Evolutionary conservation across 495 filamentous ascomycete genomes (phyloP).

Genomic region (Talaromyces borbonicus): DNA sequence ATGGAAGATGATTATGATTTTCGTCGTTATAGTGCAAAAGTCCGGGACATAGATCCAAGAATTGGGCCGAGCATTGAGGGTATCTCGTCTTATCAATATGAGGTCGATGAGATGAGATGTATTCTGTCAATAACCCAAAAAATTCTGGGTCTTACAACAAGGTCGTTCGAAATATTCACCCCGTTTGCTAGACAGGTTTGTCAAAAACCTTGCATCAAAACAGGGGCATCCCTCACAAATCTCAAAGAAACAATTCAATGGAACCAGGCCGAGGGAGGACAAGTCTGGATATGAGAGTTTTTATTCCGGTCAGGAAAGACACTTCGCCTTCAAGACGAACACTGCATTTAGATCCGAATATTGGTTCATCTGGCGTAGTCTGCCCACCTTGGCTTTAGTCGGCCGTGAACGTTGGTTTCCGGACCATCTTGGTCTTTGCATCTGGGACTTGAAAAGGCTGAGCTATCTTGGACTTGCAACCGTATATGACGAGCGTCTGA

Average conservation of each 20-base stretch:
- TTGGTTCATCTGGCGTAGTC: background rate
- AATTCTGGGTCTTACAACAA: background rate
- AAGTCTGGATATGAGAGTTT: background rate
- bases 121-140: background rate
- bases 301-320: background rate
- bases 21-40: background rate
- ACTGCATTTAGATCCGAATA: background rate
- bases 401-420: background rate
- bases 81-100: background rate
- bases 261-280: background rate
- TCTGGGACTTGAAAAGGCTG: background rate
- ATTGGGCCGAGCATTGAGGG: background rate
- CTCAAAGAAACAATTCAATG: background rate
- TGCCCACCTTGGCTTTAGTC: background rate
- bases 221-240: background rate
- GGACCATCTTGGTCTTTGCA: background rate
- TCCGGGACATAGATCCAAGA: background rate
- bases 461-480: conserved; percentile 1
- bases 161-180: background rate
- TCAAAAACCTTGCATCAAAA: background rate
- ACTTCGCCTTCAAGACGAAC: background rate
- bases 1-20: background rate
- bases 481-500: background rate
- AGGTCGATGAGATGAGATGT: background rate
- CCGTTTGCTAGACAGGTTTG: background rate